Evolutionary conservation across 192 early-diverging fungal genomes (phyloP).

Genomic region (Dissophora ornata): DNA sequence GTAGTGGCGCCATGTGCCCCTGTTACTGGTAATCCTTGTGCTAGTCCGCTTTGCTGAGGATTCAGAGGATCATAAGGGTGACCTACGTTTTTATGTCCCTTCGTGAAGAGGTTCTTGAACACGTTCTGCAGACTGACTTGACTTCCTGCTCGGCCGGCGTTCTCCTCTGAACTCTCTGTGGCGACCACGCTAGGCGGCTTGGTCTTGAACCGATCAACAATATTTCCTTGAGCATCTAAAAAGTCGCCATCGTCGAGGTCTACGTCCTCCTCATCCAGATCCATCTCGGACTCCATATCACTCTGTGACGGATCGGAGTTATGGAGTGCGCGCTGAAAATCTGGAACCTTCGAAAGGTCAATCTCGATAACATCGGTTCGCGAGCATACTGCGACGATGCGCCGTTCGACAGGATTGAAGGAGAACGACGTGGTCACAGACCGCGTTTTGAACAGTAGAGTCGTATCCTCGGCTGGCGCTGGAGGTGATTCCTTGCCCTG

Average conservation of each 20-base stretch:
- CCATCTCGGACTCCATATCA: slow-evolving; percentile 53
- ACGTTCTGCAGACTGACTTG: slow-evolving; percentile 37
- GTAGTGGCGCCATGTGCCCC: not conserved
- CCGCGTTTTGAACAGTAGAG: slow-evolving; percentile 55
- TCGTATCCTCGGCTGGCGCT: slow-evolving; percentile 29
- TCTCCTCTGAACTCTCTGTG: slow-evolving; percentile 33
- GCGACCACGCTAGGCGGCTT: slow-evolving; percentile 34
- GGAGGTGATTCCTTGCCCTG: slow-evolving; percentile 34
- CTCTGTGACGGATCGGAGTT: slow-evolving; percentile 28
- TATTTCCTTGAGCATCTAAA: slow-evolving; percentile 44
- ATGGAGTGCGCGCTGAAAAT: slow-evolving; percentile 31
- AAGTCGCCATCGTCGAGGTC: slow-evolving; percentile 34
- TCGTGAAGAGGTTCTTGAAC: slow-evolving; percentile 44
- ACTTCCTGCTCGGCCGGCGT: slow-evolving; percentile 25
- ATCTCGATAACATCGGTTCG: slow-evolving; percentile 76
- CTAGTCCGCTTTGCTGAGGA: slow-evolving; percentile 15
- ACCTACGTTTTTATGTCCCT: slow-evolving; percentile 1
- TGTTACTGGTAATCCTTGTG: slow-evolving; percentile 13
- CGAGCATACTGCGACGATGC: slow-evolving; percentile 73
- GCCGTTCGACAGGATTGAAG: slow-evolving; percentile 66
- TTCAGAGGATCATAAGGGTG: slow-evolving; percentile 13
- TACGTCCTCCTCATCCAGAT: slow-evolving; percentile 32
- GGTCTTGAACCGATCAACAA: slow-evolving; percentile 38
- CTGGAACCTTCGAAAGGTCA: slow-evolving; percentile 65
- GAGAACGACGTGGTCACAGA: slow-evolving; percentile 61